Evolutionary conservation across 352 stramenopile species (phyloP).

Genomic region (Phytophthora sansomeana): DNA sequence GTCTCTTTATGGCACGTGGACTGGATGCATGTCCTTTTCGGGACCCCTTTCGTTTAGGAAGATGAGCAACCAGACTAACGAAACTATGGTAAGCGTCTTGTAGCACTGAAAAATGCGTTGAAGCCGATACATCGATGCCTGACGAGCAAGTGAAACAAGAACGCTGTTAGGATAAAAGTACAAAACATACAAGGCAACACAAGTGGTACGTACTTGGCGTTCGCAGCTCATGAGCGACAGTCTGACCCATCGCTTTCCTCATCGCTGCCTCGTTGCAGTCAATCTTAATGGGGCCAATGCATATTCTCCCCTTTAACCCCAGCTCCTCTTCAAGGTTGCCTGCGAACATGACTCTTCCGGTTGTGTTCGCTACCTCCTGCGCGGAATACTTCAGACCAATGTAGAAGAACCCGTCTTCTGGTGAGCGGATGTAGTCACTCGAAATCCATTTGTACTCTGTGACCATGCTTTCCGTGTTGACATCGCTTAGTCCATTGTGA

Average conservation of each 20-base stretch:
- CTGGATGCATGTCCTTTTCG: slow-evolving; percentile 6
- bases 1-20: slow-evolving; percentile 23
- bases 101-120: slow-evolving; percentile 61
- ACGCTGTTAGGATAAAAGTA: neutral
- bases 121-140: slow-evolving; percentile 38
- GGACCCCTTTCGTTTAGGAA: slow-evolving; percentile 36
- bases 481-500: neutral
- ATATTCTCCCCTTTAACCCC: slow-evolving; percentile 70
- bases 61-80: slow-evolving; percentile 41
- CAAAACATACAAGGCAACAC: neutral
- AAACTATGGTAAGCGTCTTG: slow-evolving; percentile 60
- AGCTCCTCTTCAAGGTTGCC: slow-evolving; percentile 41
- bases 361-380: slow-evolving; percentile 21
- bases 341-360: slow-evolving; percentile 30
- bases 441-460: slow-evolving; percentile 58
- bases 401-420: slow-evolving; percentile 76
- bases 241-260: slow-evolving; percentile 37
- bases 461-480: slow-evolving; percentile 2
- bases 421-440: slow-evolving; percentile 72
- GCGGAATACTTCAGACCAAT: slow-evolving; percentile 66
- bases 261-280: slow-evolving; percentile 68
- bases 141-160: neutral
- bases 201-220: slow-evolving; percentile 24
- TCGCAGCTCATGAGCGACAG: slow-evolving; percentile 12
- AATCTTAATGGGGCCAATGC: slow-evolving; percentile 61